Evolutionary conservation across 192 early-diverging fungal genomes (phyloP).

Genomic region (Entophlyctis luteolus): DNA sequence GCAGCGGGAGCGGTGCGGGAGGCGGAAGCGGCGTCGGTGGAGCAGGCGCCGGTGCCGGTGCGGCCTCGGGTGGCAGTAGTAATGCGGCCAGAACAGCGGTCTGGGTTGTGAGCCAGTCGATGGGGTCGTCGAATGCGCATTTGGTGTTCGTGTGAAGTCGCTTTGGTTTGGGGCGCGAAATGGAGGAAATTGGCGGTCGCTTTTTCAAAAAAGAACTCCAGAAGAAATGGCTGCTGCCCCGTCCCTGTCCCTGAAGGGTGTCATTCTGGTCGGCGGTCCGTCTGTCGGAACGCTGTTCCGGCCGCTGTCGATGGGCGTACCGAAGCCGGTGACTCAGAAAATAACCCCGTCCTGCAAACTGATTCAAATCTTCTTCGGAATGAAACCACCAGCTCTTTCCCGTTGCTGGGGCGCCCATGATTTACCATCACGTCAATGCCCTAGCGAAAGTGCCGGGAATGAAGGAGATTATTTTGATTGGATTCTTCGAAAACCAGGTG

Average conservation of each 20-base stretch:
- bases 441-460: slow-evolving; percentile 82
- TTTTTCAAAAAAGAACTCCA: too few relatives aligned
- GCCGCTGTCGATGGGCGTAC: slow-evolving; percentile 89
- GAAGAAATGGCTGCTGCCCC: too few relatives aligned
- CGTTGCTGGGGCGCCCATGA: slow-evolving; percentile 91
- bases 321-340: slow-evolving; percentile 67
- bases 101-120: neutral
- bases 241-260: too few relatives aligned
- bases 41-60: too few relatives aligned
- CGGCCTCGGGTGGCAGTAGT: too few relatives aligned
- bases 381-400: slow-evolving; percentile 69
- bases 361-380: neutral
- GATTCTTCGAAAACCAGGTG: slow-evolving; percentile 94
- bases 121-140: neutral
- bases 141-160: too few relatives aligned
- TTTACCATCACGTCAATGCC: slow-evolving; percentile 93
- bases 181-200: too few relatives aligned
- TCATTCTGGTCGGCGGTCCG: slow-evolving; percentile 96
- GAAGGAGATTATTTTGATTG: slow-evolving; percentile 90
- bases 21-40: too few relatives aligned
- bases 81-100: neutral
- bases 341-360: neutral
- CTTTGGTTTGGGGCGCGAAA: neutral
- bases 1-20: too few relatives aligned
- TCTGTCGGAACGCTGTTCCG: slow-evolving; percentile 96